A percentile compares a stretch with the other conserved stretches of the same genome.
Evolutionary conservation across 345 rosid species (phyloP).

Genomic region (Populus tremula): DNA sequence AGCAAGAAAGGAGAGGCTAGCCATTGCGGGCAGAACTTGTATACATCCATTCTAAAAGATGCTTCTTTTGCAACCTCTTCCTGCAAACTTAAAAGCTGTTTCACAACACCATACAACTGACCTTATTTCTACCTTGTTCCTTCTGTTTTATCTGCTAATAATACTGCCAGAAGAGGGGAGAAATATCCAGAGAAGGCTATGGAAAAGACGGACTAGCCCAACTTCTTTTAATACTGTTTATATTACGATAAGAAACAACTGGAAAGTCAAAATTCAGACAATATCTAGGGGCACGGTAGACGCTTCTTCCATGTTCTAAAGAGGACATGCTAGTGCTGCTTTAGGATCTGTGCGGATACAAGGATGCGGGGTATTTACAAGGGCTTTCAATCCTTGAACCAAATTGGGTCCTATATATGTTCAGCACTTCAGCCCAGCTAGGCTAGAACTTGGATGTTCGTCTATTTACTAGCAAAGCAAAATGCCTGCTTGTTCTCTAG

Average conservation of each 20-base stretch:
- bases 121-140: too few species aligned
- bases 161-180: too few species aligned
- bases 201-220: too few species aligned
- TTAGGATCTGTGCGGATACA: too few species aligned
- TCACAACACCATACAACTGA: neutral
- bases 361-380: neutral
- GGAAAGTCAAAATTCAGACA: too few species aligned
- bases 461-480: neutral
- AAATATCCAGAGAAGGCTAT: too few species aligned
- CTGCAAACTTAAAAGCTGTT: neutral
- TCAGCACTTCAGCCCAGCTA: neutral
- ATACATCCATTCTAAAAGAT: neutral
- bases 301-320: too few species aligned
- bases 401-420: neutral
- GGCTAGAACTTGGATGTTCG: neutral
- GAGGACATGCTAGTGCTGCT: neutral
- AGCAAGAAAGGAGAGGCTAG: neutral
- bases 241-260: too few species aligned
- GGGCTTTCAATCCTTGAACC: neutral
- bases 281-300: too few species aligned
- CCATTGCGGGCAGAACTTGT: constrained; percentile 13
- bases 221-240: too few species aligned
- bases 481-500: neutral
- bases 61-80: neutral
- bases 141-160: too few species aligned